Evolutionary conservation across 192 early-diverging fungal genomes (phyloP), one percentile per base, ranked within the genome.

Genomic region (Obelidium mucronatum): DNA sequence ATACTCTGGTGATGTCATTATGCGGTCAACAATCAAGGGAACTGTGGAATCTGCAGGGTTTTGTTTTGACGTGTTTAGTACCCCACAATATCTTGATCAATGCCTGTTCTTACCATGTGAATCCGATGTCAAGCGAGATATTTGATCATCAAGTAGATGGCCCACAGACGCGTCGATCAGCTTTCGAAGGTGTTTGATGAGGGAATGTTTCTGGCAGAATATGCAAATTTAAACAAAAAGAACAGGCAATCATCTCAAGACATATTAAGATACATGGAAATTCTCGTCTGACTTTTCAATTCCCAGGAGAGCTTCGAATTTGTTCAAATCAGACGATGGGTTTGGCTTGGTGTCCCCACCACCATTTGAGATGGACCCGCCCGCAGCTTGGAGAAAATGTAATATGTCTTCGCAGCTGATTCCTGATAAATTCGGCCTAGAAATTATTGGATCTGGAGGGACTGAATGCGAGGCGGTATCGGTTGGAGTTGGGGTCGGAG

Each of bases 271-370:
- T 70, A 85, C 84, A 61, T 85, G 81, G 58, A 85, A 85, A 69
- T 78, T 75, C 69, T 85, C 81, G 73, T 85, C 84, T 13, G 13
- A 19, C 62, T 64, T 64, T 37, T 64, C 62, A 36, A 64, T 64
- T 31, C 62, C 62, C 6, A 64, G 26, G 6, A 64, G 31, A 24
- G 22, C 5, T 35, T 39, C 39, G 35, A 58, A 51, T 92, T 34
- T 92, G 89, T 66, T 95, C 94, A 64, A 95, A 91, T 93, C 94
- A 95, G 30, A 95, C 90, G 13, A 95, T 80, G 28, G 92, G 90
- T 60, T 89, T 81, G 37, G 11, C 26, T 8, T n/a, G n/a, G n/a
- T n/a, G n/a, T n/a, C n/a, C n/a, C n/a, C n/a, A n/a, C n/a, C n/a
- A n/a, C n/a, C n/a, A n/a, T n/a, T n/a, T n/a, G n/a, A n/a, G n/a